phyloP scores from a whole-genome alignment of 257 asterid species.

The Solanum paucissectum region DNA sequence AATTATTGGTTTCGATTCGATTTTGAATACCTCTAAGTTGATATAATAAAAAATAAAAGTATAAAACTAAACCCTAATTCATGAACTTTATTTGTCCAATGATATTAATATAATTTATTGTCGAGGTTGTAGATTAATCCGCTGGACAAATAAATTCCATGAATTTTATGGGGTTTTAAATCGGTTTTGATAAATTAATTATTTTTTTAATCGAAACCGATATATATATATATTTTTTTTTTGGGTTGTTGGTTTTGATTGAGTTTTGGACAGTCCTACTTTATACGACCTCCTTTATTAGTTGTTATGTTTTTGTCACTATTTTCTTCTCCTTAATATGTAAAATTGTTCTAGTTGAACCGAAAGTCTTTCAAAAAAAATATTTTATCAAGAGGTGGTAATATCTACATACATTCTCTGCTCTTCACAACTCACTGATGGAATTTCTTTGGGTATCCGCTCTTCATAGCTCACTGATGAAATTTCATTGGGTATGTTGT shows the following conservation, averaged over 20 bases:
- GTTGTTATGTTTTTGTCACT: not conserved
- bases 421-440: too few relatives aligned
- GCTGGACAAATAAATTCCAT: too few relatives aligned
- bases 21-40: not conserved
- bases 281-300: not conserved
- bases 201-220: too few relatives aligned
- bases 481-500: too few relatives aligned
- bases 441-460: rapidly evolving
- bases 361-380: too few relatives aligned
- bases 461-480: too few relatives aligned
- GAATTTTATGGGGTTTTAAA: not conserved
- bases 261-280: not conserved
- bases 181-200: too few relatives aligned
- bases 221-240: too few relatives aligned
- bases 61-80: not conserved
- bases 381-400: too few relatives aligned
- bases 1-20: not conserved
- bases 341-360: too few relatives aligned
- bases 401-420: rapidly evolving
- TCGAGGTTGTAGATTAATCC: not conserved
- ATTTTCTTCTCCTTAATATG: not conserved
- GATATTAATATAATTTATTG: too few relatives aligned
- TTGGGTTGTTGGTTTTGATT: not conserved
- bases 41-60: too few relatives aligned
- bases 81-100: not conserved